These are phyloP conservation scores for Aspergillus quadricinctus DNA, from an alignment of 2,329 filamentous ascomycete genomes.

Conservation along the genomic window DNA sequence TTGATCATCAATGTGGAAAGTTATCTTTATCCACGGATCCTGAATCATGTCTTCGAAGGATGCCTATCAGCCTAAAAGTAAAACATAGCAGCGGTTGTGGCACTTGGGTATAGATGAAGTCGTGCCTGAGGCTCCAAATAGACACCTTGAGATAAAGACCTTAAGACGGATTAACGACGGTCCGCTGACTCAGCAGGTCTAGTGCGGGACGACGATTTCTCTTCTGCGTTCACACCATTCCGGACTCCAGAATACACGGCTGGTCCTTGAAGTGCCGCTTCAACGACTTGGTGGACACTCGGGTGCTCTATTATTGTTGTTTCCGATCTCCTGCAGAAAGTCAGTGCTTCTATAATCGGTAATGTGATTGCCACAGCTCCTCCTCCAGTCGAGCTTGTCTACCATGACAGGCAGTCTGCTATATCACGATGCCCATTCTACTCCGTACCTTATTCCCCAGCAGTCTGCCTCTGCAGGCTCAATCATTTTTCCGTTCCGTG, in stretches of 20 bases:
- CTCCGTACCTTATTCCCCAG: not conserved
- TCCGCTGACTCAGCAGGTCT: not conserved
- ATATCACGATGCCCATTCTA: not conserved
- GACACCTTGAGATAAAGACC: not conserved
- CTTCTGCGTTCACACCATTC: constrained; percentile 36
- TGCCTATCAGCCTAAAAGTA: not conserved
- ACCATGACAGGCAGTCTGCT: not conserved
- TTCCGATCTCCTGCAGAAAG: constrained; percentile 4
- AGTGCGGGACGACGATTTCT: constrained; percentile 31
- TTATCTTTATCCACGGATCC: not conserved
- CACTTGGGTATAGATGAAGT: not conserved
- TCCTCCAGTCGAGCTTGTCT: not conserved
- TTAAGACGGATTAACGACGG: not conserved
- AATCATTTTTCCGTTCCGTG: not conserved
- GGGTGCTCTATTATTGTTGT: constrained; percentile 19
- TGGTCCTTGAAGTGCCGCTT: constrained; percentile 37
- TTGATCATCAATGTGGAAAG: no score
- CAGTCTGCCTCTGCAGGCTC: not conserved
- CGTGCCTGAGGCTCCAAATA: not conserved
- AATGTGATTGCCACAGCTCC: not conserved
- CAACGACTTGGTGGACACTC: constrained; percentile 12
- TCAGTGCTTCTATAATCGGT: constrained; percentile 4
- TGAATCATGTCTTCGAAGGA: not conserved
- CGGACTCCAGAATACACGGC: constrained; percentile 43
- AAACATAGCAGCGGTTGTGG: not conserved